These are phyloP conservation scores for Pseudogymnoascus sp. DNA, from an alignment of 2,329 filamentous ascomycete genomes.

Conservation along the genomic window DNA sequence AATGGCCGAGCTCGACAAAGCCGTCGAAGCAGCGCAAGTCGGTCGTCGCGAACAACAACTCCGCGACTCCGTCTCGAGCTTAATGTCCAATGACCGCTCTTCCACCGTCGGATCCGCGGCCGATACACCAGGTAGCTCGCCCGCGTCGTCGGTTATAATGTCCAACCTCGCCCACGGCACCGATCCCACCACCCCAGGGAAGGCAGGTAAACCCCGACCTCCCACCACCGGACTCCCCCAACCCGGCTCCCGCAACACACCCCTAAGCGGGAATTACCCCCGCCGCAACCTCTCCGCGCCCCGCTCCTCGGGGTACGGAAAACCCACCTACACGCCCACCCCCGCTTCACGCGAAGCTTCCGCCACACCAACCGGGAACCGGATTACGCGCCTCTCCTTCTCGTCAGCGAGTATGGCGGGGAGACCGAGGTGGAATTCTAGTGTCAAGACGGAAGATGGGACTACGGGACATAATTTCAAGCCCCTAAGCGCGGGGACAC, in stretches of 20 bases:
- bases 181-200: slow-evolving; percentile 25
- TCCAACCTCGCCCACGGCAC: slow-evolving; percentile 37
- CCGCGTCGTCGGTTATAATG: slow-evolving; percentile 55
- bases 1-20: slow-evolving; percentile 66
- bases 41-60: slow-evolving; percentile 63
- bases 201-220: slow-evolving; percentile 25
- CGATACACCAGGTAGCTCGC: slow-evolving; percentile 48
- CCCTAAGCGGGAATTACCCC: slow-evolving; percentile 36
- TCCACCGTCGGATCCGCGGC: slow-evolving; percentile 37
- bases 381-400: slow-evolving; percentile 37
- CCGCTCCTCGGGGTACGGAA: slow-evolving; percentile 30
- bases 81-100: slow-evolving; percentile 48
- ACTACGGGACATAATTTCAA: slow-evolving; percentile 62
- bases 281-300: background rate
- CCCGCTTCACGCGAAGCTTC: slow-evolving; percentile 34
- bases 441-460: slow-evolving; percentile 54
- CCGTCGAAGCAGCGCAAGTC: slow-evolving; percentile 62
- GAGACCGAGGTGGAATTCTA: slow-evolving; percentile 65
- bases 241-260: slow-evolving; percentile 31
- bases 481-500: slow-evolving; percentile 45
- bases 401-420: slow-evolving; percentile 38
- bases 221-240: slow-evolving; percentile 30
- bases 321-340: slow-evolving; percentile 33
- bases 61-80: slow-evolving; percentile 86
- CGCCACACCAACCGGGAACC: slow-evolving; percentile 40